Percentiles rank a stretch among this genome's conserved stretches.
These are phyloP conservation scores for Centaurea solstitialis DNA, from an alignment of 129 eudicot species.

Conservation along the genomic window DNA sequence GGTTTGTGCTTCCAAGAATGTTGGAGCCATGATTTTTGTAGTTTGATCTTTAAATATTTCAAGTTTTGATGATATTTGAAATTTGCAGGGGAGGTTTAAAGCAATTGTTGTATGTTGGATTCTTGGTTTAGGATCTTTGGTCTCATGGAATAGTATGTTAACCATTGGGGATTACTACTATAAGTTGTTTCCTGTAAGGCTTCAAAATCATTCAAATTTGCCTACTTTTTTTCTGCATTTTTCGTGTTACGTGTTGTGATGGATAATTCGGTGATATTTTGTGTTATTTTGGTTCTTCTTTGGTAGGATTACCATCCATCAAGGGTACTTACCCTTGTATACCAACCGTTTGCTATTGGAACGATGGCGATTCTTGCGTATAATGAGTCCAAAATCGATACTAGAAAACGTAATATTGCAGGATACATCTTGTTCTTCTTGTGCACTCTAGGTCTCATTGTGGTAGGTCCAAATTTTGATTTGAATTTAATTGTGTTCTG, in stretches of 20 bases:
- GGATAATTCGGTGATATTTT: not conserved
- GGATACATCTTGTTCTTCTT: conserved; percentile 61
- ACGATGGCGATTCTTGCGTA: conserved; percentile 57
- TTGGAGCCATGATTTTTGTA: not conserved
- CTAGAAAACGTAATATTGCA: conserved; percentile 62
- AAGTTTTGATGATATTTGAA: conserved; percentile 6
- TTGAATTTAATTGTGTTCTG: not conserved
- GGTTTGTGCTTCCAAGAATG: conserved; percentile 34
- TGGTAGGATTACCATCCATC: conserved; percentile 71
- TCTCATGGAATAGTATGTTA: conserved; percentile 83
- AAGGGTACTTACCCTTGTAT: conserved; percentile 82
- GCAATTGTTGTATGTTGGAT: conserved; percentile 68
- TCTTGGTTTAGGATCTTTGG: conserved; percentile 78
- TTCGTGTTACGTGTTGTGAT: not conserved
- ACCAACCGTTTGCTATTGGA: conserved; percentile 80
- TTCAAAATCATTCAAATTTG: not conserved
- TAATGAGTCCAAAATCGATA: conserved; percentile 62
- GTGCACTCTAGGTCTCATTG: conserved; percentile 53
- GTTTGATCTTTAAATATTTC: not conserved
- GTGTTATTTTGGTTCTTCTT: not conserved
- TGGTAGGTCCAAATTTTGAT: conserved; percentile 28
- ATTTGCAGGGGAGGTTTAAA: conserved; percentile 50
- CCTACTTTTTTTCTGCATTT: not conserved
- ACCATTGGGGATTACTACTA: conserved; percentile 84
- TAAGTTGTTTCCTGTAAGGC: conserved; percentile 58